Evolutionary conservation across 352 stramenopile genomes (phyloP), one percentile per base, ranked within the genome.

Genomic region (Pythium apleroticum): DNA sequence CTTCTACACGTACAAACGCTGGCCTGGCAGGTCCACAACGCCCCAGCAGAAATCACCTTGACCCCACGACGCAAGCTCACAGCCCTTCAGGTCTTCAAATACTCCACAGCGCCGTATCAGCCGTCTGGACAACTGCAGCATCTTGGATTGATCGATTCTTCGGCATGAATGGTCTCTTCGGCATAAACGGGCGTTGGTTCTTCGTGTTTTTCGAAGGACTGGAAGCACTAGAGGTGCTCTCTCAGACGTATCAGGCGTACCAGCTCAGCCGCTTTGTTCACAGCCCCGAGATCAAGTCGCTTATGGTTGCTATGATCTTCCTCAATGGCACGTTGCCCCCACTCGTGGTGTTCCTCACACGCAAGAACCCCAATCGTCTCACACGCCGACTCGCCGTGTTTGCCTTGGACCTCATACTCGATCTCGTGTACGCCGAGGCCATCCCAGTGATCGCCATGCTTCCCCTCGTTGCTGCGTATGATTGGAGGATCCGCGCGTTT

Each of bases 191-290:
- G 14, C 20, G 17, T n/a, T 63, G 25, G 24, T 63, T 63, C n/a
- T 55, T 56, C 28, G 10, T 19, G 25, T 48, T 56, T 6, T 46
- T 56, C 17, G 24, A 48, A 22, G 24, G 17, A 10, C 7, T 43
- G 1, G 31, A 59, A 5, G 25, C 19, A 2, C 25, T 59, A 17
- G 39, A 66, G 27, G 17, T 52, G 4, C 7, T 31, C 24, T 28
- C 45, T 6, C 49, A 66, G 41, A 59, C 59, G 14, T 66, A 57
- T 28, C 52, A 68, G 27, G 53, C 61, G 37, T 62, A 57, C 52
- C 28, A 62, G 22, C 43, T 68, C 28, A 68, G 53, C 24, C n/a
- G 19, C 4, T 56, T 45, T 17, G 33, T 61, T 1, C 19, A 27
- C 12, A 48, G 41, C 30, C 8, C 31, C 24, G 41, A 6, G 20